A percentile compares a stretch with the other conserved stretches of the same genome.
phyloP scores from a whole-genome alignment of 192 early-diverging fungal genomes.

The Kappamyces sp. region DNA sequence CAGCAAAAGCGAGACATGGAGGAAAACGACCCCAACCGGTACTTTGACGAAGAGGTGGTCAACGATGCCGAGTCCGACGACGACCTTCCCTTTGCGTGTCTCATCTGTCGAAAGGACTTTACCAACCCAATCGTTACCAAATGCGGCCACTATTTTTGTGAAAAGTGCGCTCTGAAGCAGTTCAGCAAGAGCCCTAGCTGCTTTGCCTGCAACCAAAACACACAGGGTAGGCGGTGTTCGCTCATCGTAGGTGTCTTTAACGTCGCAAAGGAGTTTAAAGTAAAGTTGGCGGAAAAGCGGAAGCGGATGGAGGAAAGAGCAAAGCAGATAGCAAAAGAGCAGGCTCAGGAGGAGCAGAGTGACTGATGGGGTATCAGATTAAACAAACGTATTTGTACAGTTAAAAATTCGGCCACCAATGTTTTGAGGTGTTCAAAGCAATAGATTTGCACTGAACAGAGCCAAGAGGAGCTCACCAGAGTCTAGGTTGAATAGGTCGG shows the following conservation, averaged over 20 bases:
- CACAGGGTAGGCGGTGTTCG: slow-evolving; percentile 37
- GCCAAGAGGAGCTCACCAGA: no score
- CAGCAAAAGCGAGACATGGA: slow-evolving; percentile 45
- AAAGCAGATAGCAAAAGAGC: slow-evolving; percentile 33
- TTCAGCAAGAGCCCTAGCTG: slow-evolving; percentile 84
- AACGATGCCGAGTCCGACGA: slow-evolving; percentile 55
- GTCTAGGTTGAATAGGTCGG: no score
- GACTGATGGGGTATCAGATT: no score
- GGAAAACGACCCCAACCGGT: slow-evolving; percentile 41
- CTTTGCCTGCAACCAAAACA: slow-evolving; percentile 78
- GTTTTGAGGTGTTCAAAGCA: no score
- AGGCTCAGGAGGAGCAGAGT: slow-evolving; percentile 22
- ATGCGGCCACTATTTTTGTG: slow-evolving; percentile 97
- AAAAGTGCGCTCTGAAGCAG: slow-evolving; percentile 82
- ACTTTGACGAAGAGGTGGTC: slow-evolving; percentile 36
- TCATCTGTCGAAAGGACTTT: slow-evolving; percentile 88
- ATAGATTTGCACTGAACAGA: no score
- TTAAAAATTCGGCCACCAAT: no score
- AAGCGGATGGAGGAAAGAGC: slow-evolving; percentile 43
- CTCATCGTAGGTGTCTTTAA: slow-evolving; percentile 59
- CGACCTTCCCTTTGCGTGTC: slow-evolving; percentile 90
- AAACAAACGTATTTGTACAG: no score
- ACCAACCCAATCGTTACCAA: slow-evolving; percentile 86
- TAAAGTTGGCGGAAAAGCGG: slow-evolving; percentile 50
- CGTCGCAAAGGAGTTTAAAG: slow-evolving; percentile 66